These are phyloP conservation scores for Cicer chorassanicum DNA, from an alignment of 306 rosid species.

Conservation along the genomic window DNA sequence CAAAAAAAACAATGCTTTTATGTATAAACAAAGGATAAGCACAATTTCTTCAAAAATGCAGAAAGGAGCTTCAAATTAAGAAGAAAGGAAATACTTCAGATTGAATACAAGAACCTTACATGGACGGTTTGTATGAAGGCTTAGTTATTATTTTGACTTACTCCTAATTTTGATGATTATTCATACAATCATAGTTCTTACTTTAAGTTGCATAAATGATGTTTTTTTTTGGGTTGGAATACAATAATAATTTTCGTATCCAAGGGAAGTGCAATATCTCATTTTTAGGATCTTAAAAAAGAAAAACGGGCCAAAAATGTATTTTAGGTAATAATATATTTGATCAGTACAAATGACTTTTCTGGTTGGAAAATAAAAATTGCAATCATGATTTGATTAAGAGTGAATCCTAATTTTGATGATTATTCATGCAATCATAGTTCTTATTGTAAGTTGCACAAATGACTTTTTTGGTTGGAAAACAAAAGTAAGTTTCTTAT, in stretches of 20 bases:
- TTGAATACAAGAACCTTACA: not conserved
- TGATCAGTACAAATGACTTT: no score
- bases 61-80: not conserved
- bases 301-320: no score
- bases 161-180: no score
- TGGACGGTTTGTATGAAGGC: not conserved
- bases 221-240: not conserved
- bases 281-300: not conserved
- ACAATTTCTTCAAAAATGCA: not conserved
- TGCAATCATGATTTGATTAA: no score
- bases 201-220: not conserved
- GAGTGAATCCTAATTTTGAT: no score
- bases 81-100: not conserved
- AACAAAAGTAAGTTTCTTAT: not conserved
- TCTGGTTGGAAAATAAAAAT: no score
- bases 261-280: not conserved
- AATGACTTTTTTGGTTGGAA: not conserved
- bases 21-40: not conserved
- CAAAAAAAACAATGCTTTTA: no score
- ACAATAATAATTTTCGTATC: no score
- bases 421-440: no score
- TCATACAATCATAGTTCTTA: no score
- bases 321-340: no score
- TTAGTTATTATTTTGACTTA: no score
- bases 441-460: not conserved